A percentile compares a stretch with the other conserved stretches of the same genome.
Evolutionary conservation across 371 early-diverging fungal species (phyloP).

Genomic region (Mucor circinelloides): DNA sequence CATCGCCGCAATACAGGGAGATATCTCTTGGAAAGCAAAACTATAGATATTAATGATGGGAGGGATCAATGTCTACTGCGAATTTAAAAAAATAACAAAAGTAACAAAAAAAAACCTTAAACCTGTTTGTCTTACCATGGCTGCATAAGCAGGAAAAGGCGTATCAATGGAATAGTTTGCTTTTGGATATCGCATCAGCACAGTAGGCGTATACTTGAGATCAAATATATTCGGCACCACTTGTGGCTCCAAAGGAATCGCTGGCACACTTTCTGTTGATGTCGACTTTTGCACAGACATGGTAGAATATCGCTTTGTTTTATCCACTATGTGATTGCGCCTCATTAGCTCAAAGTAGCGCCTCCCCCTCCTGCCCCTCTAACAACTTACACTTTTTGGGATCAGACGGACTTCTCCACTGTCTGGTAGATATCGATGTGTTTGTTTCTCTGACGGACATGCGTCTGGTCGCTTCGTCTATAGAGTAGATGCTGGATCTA

Average conservation of each 20-base stretch:
- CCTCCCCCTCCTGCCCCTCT: no score
- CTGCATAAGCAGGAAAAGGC: conserved; percentile 63
- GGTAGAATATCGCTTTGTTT: background rate
- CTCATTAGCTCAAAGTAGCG: background rate
- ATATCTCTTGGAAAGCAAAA: conserved; percentile 83
- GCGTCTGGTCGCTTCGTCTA: background rate
- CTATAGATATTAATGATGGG: conserved; percentile 34
- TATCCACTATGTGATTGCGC: background rate
- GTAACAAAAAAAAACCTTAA: background rate
- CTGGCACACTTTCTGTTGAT: conserved; percentile 4
- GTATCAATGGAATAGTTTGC: conserved; percentile 31
- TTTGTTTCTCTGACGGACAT: background rate
- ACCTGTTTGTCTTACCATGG: conserved; percentile 57
- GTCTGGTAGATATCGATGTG: conserved; percentile 4
- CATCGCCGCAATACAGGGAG: conserved; percentile 51
- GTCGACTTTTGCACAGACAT: background rate
- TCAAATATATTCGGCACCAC: conserved; percentile 41
- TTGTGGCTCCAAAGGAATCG: background rate
- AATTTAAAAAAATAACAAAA: no score
- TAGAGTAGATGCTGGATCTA: conserved; percentile 6
- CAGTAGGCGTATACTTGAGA: conserved; percentile 41
- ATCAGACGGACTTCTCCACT: conserved; percentile 32
- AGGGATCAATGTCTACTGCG: conserved; percentile 2
- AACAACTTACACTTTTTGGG: conserved; percentile 23
- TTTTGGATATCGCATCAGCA: conserved; percentile 44